A percentile compares a stretch with the other conserved stretches of the same genome.
phyloP scores from a whole-genome alignment of 2,329 filamentous ascomycete genomes.

The Fusarium poae region DNA sequence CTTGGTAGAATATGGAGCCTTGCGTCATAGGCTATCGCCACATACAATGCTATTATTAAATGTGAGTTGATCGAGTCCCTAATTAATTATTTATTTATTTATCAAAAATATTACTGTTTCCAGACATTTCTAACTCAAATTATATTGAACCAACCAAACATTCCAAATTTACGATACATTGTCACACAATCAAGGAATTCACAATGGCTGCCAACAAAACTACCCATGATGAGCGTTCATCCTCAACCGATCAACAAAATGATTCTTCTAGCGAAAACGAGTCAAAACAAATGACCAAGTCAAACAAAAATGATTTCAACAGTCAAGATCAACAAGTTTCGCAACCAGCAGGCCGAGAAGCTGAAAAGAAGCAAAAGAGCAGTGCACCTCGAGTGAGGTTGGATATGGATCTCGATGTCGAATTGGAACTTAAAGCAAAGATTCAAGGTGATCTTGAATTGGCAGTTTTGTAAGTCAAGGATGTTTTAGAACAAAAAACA shows the following conservation, averaged over 20 bases:
- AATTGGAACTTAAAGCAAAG: constrained; percentile 31
- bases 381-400: constrained; percentile 27
- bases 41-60: neutral
- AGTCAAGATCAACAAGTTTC: neutral
- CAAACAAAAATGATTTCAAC: neutral
- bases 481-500: fast-evolving
- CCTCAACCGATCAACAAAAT: neutral
- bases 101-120: fast-evolving
- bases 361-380: constrained; percentile 19
- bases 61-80: no score
- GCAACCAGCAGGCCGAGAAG: neutral
- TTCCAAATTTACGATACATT: fast-evolving
- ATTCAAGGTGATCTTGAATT: constrained; percentile 30
- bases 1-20: constrained; percentile 12
- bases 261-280: neutral
- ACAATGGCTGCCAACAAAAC: constrained; percentile 8
- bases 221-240: neutral
- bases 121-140: no score
- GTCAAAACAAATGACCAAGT: constrained; percentile 2
- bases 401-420: constrained; percentile 34
- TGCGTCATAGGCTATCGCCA: constrained; percentile 21
- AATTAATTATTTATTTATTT: neutral
- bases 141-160: fast-evolving
- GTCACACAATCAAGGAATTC: fast-evolving
- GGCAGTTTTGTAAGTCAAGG: constrained; percentile 13